Conservation (phyloP, 768 basidiomycete species). For the Naganishia vishniacii region DNA sequence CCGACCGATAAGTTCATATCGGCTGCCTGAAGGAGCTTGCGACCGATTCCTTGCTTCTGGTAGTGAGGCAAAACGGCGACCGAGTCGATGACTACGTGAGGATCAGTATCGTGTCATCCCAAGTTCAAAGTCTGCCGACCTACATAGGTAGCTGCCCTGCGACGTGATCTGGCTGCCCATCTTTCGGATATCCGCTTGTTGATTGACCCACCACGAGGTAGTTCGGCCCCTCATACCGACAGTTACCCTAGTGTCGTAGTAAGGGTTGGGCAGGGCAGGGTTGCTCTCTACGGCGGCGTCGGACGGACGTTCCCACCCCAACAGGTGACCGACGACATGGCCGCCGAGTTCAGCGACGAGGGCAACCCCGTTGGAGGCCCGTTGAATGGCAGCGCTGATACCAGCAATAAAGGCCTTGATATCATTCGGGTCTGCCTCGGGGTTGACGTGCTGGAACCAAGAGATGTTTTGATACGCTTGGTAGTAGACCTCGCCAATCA, state of each 20-base stretch:
- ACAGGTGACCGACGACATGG: background rate
- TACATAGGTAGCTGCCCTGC: constrained; percentile 5
- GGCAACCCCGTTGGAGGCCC: background rate
- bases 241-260: constrained; percentile 11
- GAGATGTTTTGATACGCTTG: constrained; percentile 1
- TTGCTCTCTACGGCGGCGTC: background rate
- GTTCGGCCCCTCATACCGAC: background rate
- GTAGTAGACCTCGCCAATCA: constrained; percentile 1
- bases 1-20: background rate
- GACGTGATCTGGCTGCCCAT: background rate
- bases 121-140: background rate
- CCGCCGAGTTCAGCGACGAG: constrained; percentile 1
- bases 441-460: constrained; percentile 16
- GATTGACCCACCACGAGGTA: constrained; percentile 5
- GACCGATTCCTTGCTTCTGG: constrained; percentile 14
- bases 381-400: background rate
- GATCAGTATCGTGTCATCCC: background rate
- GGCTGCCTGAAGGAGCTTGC: constrained; percentile 6
- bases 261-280: background rate
- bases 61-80: constrained; percentile 7
- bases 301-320: constrained; percentile 9
- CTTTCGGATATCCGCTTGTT: constrained; percentile 2
- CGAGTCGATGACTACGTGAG: background rate
- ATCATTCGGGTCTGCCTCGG: background rate
- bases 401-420: background rate